Conservation (phyloP, 176 grass and related monocot genomes). For the Oryza punctata region DNA sequence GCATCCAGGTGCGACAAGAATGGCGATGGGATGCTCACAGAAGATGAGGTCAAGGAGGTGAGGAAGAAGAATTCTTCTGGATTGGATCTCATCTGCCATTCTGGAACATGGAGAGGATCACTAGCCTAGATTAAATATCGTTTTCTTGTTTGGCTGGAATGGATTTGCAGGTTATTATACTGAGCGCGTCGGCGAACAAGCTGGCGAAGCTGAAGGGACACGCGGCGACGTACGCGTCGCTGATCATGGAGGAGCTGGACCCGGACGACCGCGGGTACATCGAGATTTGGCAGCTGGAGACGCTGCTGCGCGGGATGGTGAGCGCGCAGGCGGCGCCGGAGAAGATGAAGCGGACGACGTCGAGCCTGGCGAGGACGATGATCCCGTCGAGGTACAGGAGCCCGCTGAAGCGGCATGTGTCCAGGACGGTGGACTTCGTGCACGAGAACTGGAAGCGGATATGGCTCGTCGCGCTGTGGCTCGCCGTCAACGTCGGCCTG, state of each 20-base stretch:
- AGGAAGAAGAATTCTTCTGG: not conserved
- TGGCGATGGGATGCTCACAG: conserved; percentile 92
- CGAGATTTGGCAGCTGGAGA: conserved; percentile 97
- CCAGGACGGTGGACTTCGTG: conserved; percentile 69
- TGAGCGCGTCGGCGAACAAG: conserved; percentile 91
- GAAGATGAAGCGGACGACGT: conserved; percentile 64
- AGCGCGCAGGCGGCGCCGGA: conserved; percentile 62
- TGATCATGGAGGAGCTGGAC: conserved; percentile 98
- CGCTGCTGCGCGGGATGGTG: conserved; percentile 82
- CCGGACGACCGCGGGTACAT: conserved; percentile 85
- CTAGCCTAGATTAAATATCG: not conserved
- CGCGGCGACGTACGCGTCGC: conserved; percentile 80
- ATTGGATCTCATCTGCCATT: not conserved
- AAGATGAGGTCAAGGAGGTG: conserved; percentile 98
- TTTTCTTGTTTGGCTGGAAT: not conserved
- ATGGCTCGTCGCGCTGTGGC: conserved; percentile 80
- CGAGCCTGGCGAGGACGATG: conserved; percentile 86
- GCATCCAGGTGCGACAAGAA: conserved; percentile 90
- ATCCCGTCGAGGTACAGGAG: conserved; percentile 70
- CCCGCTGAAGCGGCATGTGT: conserved; percentile 60
- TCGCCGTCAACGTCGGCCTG: conserved; percentile 57
- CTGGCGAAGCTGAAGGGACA: conserved; percentile 82
- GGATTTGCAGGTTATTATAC: conserved; percentile 73
- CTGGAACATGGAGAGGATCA: not conserved
- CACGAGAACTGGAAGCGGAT: conserved; percentile 97